Evolutionary conservation across 495 filamentous ascomycete genomes (phyloP).

Genomic region (Paragyromitra xinjiangensis): DNA sequence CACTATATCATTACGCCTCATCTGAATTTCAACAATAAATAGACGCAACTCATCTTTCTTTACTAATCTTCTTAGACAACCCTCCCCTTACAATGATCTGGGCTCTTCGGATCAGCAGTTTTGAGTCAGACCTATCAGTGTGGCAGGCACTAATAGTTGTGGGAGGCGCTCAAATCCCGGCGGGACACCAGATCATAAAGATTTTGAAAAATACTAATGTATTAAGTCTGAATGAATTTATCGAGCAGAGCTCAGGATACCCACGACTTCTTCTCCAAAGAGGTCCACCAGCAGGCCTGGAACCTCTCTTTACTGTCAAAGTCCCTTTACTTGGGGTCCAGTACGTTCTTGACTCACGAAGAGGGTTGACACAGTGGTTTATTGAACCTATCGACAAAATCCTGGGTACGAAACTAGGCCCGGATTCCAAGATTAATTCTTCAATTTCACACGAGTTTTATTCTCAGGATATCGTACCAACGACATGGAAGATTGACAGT

Average conservation of each 20-base stretch:
- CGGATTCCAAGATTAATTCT: background rate
- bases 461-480: slow-evolving; percentile 2
- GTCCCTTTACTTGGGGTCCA: slow-evolving; percentile 17
- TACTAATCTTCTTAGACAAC: background rate
- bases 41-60: background rate
- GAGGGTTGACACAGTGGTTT: slow-evolving; percentile 22
- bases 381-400: slow-evolving; percentile 17
- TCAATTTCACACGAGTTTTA: background rate
- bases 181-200: background rate
- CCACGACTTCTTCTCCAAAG: slow-evolving; percentile 11
- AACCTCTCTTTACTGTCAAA: slow-evolving; percentile 21
- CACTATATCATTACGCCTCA: background rate
- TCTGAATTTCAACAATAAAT: background rate
- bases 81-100: background rate
- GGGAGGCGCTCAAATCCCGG: background rate
- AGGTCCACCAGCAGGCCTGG: background rate
- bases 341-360: slow-evolving; percentile 20
- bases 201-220: slow-evolving; percentile 1
- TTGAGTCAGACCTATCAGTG: slow-evolving; percentile 10
- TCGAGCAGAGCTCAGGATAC: background rate
- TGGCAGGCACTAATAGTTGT: background rate
- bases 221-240: background rate
- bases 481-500: slow-evolving; percentile 16
- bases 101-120: slow-evolving; percentile 10
- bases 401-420: background rate